Base-by-base conservation (phyloP, 352 stramenopile species). In the Phytophthora crassamura region DNA sequence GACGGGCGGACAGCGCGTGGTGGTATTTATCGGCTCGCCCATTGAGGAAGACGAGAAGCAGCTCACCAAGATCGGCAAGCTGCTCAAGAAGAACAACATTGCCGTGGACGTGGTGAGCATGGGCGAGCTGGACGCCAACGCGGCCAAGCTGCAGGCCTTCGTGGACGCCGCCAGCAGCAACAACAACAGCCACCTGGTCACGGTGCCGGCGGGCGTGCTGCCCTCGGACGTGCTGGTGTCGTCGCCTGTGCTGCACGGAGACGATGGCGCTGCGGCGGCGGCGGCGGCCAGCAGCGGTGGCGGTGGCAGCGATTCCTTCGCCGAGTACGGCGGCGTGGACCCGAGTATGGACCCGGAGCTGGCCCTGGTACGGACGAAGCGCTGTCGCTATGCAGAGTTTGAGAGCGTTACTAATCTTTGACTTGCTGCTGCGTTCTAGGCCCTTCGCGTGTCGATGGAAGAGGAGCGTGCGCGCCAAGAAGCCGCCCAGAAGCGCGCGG, bases 81-180 rank as follows among this genome's bases (percentile, higher is more conserved):
- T 98, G 43, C 85, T 99, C 41, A 99, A 99, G 83, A 99, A 99
- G 85, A 99, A 99, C 82, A 99, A 99, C 76, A 94, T 99, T 49
- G 95, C 95, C 11, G 97, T 99, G 62, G 97, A 99, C 67, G 91
- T 99, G 11, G 91, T 99, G 20, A 97, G 82, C 62, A 96, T 99
- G 88, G 98, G 97, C 22, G 97, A 99, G 56, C 66, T 98, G 20
- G 96, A 98, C 39, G 82, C 77, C 35, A 98, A 97, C 59, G 80
- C 84, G 38, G 54, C 74, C 47, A 98, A 96, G 75, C 74, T 98
- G 18, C 86, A 98, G 69, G 87, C 86, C 12, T 96, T 98, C 49
- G 84, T 97, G 61, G 91, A 98, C 43, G 89, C 92, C 14, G 90
- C 94, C 41, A 99, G 98, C 83, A 98, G 94, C 55, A 97, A 95